Percentiles rank a stretch among this genome's conserved stretches.
Conservation (phyloP, 345 rosid genomes). For the Chamaenerion angustifolium region DNA sequence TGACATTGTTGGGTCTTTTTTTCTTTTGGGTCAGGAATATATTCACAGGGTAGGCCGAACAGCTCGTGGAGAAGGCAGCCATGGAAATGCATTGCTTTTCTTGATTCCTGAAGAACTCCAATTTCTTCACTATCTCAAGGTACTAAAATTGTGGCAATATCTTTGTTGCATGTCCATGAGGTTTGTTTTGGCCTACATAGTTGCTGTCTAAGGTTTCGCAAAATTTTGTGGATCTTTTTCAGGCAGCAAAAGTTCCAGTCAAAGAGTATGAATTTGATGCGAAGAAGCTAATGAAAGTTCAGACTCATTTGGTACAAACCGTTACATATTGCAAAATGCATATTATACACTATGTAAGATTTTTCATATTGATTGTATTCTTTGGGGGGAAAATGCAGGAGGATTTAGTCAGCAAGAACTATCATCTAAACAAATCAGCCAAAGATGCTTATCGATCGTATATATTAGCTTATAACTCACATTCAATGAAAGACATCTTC, state of each 20-base stretch:
- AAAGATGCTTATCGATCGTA: constrained; percentile 89
- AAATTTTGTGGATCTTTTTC: not conserved
- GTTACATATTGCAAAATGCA: no score
- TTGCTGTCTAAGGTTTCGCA: no score
- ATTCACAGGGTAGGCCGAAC: constrained; percentile 98
- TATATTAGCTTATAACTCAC: constrained; percentile 82
- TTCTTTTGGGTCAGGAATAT: constrained; percentile 55
- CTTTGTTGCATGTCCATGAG: not conserved
- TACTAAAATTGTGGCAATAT: constrained; percentile 1
- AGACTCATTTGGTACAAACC: constrained; percentile 61
- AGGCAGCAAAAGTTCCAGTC: constrained; percentile 94
- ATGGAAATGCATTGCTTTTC: constrained; percentile 86
- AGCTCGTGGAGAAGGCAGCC: constrained; percentile 97
- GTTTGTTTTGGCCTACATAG: no score
- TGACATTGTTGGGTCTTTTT: no score
- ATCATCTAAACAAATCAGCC: constrained; percentile 68
- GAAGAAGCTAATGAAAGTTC: constrained; percentile 70
- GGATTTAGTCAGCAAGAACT: constrained; percentile 58
- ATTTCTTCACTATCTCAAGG: constrained; percentile 89
- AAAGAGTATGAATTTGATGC: constrained; percentile 77
- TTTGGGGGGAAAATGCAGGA: constrained; percentile 34
- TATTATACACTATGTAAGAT: no score
- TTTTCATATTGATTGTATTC: no score
- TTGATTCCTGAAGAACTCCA: constrained; percentile 89
- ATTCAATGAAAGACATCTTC: constrained; percentile 81